Base-by-base conservation (phyloP, 768 basidiomycete genomes). In the Myochromella boudieri region DNA sequence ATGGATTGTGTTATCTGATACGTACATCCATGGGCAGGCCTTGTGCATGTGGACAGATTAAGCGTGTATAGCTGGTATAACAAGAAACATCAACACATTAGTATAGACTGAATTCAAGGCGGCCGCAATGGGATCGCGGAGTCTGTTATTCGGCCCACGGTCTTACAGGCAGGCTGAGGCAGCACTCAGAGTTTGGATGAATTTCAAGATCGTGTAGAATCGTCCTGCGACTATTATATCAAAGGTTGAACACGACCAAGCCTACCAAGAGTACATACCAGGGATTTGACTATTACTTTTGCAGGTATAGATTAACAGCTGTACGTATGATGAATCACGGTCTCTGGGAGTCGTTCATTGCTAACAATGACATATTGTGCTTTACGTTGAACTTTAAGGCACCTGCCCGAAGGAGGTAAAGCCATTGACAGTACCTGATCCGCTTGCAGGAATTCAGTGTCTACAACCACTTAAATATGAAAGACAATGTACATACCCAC, bases 1-100 rank as follows among this genome's bases (percentile, higher is more conserved):
- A 66, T 72, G 81, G 1, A 80, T 49, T 0, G 76, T 77, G 0
- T 71, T 67, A 37, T 82, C 78, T 0, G 80, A 80, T 42, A 81
- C 66, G 52, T 76, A 64, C 66, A 75, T 58, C 0, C 80, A 80
- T 27, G 71, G 72, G 46, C 76, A 76, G 20, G 70, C 62, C 1
- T 74, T n/a, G n/a, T n/a, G n/a, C n/a, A n/a, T n/a, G n/a, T n/a
- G n/a, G n/a, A n/a, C n/a, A n/a, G n/a, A n/a, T n/a, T n/a, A n/a
- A n/a, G n/a, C n/a, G n/a, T n/a, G n/a, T n/a, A n/a, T n/a, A n/a
- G n/a, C n/a, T n/a, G n/a, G n/a, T n/a, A n/a, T n/a, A n/a, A n/a
- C n/a, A n/a, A n/a, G n/a, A n/a, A n/a, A n/a, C n/a, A n/a, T n/a
- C n/a, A n/a, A n/a, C n/a, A n/a, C n/a, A n/a, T 69, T 15, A 77